phyloP scores from a whole-genome alignment of 73 alveolate genomes.

The Blepharisma japonicum region DNA sequence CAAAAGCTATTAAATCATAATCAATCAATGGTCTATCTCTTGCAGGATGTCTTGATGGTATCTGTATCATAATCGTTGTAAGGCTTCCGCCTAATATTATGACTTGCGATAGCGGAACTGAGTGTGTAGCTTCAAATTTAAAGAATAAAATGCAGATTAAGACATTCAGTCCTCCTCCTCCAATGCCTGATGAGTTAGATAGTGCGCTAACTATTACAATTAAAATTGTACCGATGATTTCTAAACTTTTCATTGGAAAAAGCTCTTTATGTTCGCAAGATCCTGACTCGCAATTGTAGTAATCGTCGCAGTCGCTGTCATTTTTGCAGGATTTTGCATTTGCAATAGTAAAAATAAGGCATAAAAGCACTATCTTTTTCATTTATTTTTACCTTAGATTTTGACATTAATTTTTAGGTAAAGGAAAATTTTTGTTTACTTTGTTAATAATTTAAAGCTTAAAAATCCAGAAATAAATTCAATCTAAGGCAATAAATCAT shows the following conservation, averaged over 20 bases:
- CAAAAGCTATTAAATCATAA: constrained; percentile 50
- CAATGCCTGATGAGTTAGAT: constrained; percentile 88
- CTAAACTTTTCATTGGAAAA: constrained; percentile 37
- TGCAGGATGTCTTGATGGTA: constrained; percentile 53
- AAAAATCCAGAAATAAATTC: too few species aligned
- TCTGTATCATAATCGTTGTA: constrained; percentile 45
- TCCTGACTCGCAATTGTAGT: neutral
- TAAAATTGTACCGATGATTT: constrained; percentile 44
- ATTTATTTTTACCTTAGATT: too few species aligned
- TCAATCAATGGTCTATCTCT: constrained; percentile 60
- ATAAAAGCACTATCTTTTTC: too few species aligned
- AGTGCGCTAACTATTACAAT: constrained; percentile 58
- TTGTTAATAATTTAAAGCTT: too few species aligned
- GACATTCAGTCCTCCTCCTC: constrained; percentile 87
- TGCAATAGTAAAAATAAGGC: neutral
- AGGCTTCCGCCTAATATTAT: constrained; percentile 60
- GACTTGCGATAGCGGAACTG: constrained; percentile 74
- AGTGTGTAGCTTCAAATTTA: constrained; percentile 66
- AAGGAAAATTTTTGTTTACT: too few species aligned
- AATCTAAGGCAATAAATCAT: too few species aligned
- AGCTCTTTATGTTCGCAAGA: neutral
- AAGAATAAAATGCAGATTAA: constrained; percentile 72
- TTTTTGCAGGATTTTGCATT: neutral
- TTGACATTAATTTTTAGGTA: too few species aligned
- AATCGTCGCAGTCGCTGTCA: neutral